phyloP scores from a whole-genome alignment of 257 asterid genomes.

The Penstemon newberryi region DNA sequence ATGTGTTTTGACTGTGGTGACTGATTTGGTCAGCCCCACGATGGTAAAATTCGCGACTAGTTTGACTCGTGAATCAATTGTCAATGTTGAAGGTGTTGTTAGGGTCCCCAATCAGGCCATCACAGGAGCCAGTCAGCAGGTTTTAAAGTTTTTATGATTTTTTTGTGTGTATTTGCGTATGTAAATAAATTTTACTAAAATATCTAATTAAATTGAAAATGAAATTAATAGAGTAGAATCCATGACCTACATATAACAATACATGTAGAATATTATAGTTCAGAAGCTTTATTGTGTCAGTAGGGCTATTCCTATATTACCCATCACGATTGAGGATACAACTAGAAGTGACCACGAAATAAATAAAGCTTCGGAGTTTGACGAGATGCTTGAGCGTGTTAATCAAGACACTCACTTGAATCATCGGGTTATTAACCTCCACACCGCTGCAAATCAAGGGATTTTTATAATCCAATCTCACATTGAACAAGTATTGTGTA shows the following conservation, averaged over 20 bases:
- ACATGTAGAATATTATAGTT: constrained; percentile 55
- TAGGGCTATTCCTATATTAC: constrained; percentile 60
- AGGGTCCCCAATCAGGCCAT: constrained; percentile 60
- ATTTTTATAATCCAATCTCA: constrained; percentile 71
- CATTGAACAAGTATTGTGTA: constrained; percentile 43
- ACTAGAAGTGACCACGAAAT: constrained; percentile 77
- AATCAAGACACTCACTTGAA: constrained; percentile 93
- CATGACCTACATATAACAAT: too few species aligned
- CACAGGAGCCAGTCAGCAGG: constrained; percentile 87
- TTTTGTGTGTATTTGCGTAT: too few species aligned
- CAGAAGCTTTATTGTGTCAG: constrained; percentile 59
- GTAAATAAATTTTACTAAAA: too few species aligned
- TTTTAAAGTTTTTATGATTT: constrained; percentile 4
- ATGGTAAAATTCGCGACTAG: constrained; percentile 74
- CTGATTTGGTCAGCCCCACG: constrained; percentile 62
- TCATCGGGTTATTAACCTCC: constrained; percentile 73
- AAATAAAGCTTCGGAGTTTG: constrained; percentile 67
- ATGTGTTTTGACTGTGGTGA: constrained; percentile 55
- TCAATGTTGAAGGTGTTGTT: constrained; percentile 71
- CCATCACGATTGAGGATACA: constrained; percentile 77
- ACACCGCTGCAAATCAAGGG: constrained; percentile 88
- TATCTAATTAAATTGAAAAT: too few species aligned
- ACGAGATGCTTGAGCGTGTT: constrained; percentile 79
- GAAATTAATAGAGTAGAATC: too few species aligned
- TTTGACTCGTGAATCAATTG: constrained; percentile 66